Evolutionary conservation across 495 filamentous ascomycete species (phyloP).

Genomic region (Neurospora sp.): DNA sequence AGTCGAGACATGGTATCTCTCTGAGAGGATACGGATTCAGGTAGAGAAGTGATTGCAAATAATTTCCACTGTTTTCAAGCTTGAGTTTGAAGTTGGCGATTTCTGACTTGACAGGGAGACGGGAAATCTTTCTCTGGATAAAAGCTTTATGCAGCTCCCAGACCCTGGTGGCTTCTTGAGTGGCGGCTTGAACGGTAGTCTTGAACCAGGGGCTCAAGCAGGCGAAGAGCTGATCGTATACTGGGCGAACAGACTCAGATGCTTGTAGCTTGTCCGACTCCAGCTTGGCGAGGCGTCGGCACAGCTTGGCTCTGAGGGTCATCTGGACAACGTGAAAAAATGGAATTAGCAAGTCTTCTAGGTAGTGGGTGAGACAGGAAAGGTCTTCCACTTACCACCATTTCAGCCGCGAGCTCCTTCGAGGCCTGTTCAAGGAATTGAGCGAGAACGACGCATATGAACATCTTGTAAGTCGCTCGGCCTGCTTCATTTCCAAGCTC

Average conservation of each 20-base stretch:
- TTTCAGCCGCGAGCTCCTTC: conserved; percentile 4
- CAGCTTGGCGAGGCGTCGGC: conserved; percentile 51
- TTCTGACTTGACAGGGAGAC: conserved; percentile 29
- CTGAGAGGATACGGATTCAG: neutral
- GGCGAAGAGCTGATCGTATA: conserved; percentile 10
- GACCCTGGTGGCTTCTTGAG: conserved; percentile 4
- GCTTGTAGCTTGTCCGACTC: conserved; percentile 25
- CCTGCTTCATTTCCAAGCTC: conserved; percentile 36
- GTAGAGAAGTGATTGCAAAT: conserved; percentile 17
- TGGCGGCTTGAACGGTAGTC: conserved; percentile 7
- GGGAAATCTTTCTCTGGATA: conserved; percentile 25
- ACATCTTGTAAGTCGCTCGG: conserved; percentile 46
- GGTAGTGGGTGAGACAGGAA: neutral
- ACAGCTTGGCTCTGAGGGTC: conserved; percentile 42
- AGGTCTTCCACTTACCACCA: neutral
- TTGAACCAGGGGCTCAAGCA: conserved; percentile 11
- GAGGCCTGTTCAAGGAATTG: conserved; percentile 33
- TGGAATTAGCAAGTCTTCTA: neutral
- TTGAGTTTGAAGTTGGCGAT: conserved; percentile 21
- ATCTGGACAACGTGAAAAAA: conserved; percentile 11
- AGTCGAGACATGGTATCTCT: conserved; percentile 2
- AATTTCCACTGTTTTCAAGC: conserved; percentile 35
- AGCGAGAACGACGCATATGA: conserved; percentile 37
- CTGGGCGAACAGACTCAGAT: neutral
- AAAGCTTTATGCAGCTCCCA: conserved; percentile 23